A percentile compares a stretch with the other conserved stretches of the same genome.
Evolutionary conservation across 1,139 yeast genomes (phyloP).

Genomic region (Geotrichum restrictum): DNA sequence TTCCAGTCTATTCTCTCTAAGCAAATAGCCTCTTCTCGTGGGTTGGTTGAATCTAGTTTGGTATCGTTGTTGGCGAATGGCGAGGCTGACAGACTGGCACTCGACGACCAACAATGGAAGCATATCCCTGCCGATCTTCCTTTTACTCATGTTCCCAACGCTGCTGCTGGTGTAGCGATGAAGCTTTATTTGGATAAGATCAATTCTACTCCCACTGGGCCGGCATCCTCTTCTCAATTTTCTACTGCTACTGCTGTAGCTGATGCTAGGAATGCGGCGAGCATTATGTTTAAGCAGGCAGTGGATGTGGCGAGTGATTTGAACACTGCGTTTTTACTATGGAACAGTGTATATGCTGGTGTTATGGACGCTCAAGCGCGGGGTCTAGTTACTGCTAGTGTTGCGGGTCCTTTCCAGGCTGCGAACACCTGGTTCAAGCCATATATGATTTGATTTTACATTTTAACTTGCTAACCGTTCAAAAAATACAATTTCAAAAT

Average conservation of each 20-base stretch:
- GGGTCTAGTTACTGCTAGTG: constrained; percentile 39
- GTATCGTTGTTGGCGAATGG: constrained; percentile 54
- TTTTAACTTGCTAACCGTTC: too few species aligned
- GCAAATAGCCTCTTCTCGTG: constrained; percentile 50
- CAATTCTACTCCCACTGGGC: constrained; percentile 26
- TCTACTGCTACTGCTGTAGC: constrained; percentile 22
- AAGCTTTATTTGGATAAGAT: constrained; percentile 39
- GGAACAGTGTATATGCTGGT: constrained; percentile 35
- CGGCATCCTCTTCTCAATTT: constrained; percentile 16
- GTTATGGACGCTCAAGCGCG: constrained; percentile 39
- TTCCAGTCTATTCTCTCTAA: constrained; percentile 66
- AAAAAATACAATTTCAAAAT: too few species aligned
- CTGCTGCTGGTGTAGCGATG: constrained; percentile 41
- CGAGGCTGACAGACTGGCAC: constrained; percentile 43
- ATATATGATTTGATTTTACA: constrained; percentile 8
- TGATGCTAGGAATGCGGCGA: constrained; percentile 22
- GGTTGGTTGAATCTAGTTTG: constrained; percentile 52
- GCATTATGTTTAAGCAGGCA: constrained; percentile 33
- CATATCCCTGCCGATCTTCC: constrained; percentile 57
- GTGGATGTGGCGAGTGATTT: constrained; percentile 43
- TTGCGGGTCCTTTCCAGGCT: constrained; percentile 39
- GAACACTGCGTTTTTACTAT: constrained; percentile 43
- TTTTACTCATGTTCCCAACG: constrained; percentile 49
- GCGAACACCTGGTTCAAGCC: constrained; percentile 46
- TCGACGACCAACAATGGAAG: constrained; percentile 54